These are phyloP conservation scores for Pichia sp. DNA, from an alignment of 1,139 yeast species.

Conservation along the genomic window DNA sequence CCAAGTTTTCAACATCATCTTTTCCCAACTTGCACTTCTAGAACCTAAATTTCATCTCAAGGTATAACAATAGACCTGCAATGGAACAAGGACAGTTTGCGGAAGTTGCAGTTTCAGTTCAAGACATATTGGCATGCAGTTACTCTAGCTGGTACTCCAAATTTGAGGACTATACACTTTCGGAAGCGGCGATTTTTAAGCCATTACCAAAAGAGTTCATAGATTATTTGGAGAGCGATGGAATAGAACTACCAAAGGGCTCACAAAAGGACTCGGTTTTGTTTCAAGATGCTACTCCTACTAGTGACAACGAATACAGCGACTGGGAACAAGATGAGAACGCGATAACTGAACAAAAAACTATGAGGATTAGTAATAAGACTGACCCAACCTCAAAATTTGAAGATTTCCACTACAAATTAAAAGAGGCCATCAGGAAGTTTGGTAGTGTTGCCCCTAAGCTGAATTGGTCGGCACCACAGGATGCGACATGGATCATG, in stretches of 20 bases:
- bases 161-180: conserved; percentile 41
- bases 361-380: not conserved
- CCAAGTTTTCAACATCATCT: too few species aligned
- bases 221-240: conserved; percentile 67
- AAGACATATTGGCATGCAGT: conserved; percentile 58
- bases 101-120: conserved; percentile 34
- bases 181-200: conserved; percentile 46
- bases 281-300: conserved; percentile 31
- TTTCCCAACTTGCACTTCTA: too few species aligned
- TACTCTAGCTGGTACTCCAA: conserved; percentile 67
- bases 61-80: too few species aligned
- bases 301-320: conserved; percentile 59
- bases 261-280: conserved; percentile 31
- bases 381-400: conserved; percentile 45
- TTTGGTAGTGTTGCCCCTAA: conserved; percentile 75
- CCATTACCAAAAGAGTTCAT: conserved; percentile 66
- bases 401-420: conserved; percentile 47
- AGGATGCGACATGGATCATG: conserved; percentile 89
- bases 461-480: conserved; percentile 95
- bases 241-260: conserved; percentile 55
- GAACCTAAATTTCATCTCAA: too few species aligned
- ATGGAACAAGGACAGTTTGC: conserved; percentile 18
- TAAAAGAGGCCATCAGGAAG: conserved; percentile 36
- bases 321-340: conserved; percentile 47
- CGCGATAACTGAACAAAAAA: conserved; percentile 1